These are phyloP conservation scores for Nemania diffusa DNA, from an alignment of 2,329 filamentous ascomycete species.

Conservation along the genomic window DNA sequence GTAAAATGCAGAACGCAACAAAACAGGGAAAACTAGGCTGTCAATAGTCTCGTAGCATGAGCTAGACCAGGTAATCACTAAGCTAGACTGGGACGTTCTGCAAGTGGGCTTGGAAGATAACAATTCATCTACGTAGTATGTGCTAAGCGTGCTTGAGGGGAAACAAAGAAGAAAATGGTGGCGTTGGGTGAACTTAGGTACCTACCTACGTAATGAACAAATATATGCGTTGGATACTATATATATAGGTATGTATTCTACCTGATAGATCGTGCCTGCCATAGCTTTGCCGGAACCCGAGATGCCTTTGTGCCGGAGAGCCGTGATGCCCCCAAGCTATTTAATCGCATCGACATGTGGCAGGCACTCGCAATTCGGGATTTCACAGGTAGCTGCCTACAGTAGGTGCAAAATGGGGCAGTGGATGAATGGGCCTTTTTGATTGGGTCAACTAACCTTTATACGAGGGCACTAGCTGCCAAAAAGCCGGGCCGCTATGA, in stretches of 20 bases:
- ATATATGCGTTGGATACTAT: too few relatives aligned
- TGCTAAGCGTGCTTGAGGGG: background rate
- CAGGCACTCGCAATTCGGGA: background rate
- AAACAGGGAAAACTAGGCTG: background rate
- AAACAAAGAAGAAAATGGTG: background rate
- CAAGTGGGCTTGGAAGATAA: background rate
- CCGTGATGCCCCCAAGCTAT: conserved; percentile 11
- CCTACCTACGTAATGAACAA: too few relatives aligned
- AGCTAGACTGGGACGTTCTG: background rate
- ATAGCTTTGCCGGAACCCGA: conserved; percentile 27
- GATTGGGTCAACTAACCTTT: background rate
- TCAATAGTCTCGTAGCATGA: background rate
- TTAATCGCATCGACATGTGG: background rate
- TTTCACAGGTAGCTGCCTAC: background rate
- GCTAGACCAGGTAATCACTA: background rate
- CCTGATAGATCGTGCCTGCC: conserved; percentile 1
- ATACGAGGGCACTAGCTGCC: background rate
- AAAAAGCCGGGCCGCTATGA: background rate
- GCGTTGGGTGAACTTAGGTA: background rate
- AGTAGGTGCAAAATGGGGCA: too few relatives aligned
- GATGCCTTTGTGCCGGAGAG: conserved; percentile 24
- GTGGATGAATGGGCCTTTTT: too few relatives aligned
- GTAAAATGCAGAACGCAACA: background rate
- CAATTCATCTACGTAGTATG: background rate
- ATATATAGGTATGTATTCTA: background rate